Evolutionary conservation across 2,329 filamentous ascomycete genomes (phyloP).

Genomic region (Trichoderma sp.): DNA sequence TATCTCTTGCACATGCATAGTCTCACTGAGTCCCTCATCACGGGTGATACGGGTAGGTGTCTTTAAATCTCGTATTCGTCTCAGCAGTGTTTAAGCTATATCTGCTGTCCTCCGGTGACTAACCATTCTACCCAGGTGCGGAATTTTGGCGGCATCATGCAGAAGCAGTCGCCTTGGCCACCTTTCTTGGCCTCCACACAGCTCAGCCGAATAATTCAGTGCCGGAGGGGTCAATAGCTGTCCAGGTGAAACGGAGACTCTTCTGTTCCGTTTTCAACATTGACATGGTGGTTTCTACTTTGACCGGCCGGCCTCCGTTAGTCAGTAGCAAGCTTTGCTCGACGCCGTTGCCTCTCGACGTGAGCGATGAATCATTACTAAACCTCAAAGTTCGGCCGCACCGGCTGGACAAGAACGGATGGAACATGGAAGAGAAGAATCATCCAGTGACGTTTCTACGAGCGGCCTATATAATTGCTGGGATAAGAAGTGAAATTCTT

Average conservation of each 20-base stretch:
- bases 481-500: conserved; percentile 15
- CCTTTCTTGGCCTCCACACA: conserved; percentile 20
- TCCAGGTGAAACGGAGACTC: conserved; percentile 11
- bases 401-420: conserved; percentile 12
- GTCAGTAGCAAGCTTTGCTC: conserved; percentile 10
- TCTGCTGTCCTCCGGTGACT: not conserved
- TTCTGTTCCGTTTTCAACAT: conserved; percentile 15
- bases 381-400: not conserved
- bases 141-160: conserved; percentile 15
- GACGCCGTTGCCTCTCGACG: conserved; percentile 14
- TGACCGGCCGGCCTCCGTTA: conserved; percentile 16
- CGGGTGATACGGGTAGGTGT: conserved; percentile 8
- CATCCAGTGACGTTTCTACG: conserved; percentile 5
- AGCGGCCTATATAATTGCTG: not conserved
- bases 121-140: not conserved
- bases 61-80: not conserved
- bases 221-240: conserved; percentile 1
- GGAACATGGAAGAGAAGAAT: conserved; percentile 12
- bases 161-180: conserved; percentile 11
- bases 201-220: not conserved
- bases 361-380: conserved; percentile 8
- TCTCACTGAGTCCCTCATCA: not conserved
- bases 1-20: conserved; percentile 2
- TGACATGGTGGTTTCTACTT: conserved; percentile 15
- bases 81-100: not conserved